Evolutionary conservation across 345 rosid genomes (phyloP), one percentile per base, ranked within the genome.

Genomic region (Brassica cretica): DNA sequence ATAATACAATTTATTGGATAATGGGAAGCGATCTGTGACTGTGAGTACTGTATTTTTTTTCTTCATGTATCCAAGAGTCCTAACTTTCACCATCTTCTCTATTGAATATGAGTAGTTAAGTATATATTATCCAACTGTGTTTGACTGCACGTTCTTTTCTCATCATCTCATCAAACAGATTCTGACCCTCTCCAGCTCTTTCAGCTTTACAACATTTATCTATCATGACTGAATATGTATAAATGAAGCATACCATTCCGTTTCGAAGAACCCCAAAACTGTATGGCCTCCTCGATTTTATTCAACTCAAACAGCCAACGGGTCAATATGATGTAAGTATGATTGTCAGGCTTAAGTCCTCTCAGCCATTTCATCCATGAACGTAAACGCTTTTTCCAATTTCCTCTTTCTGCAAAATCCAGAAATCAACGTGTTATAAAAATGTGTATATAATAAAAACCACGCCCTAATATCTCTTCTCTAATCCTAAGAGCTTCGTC

Each of bases 121-220:
- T 49, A 27, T 27, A 27, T 27, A 27, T 27, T 27, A 27, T 27
- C 29, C 78, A 71, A 88, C 82, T 46, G 85, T 72, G 77, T 86
- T 88, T 67, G 85, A 87, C 84, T 82, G 80, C 77, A 85, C 19
- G 61, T 85, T 75, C 74, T 66, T 79, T 21, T 29, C 73, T 64
- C 21, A 86, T 68, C 84, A 90, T 73, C 81, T 89, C 88, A 66
- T 83, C 79, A 69, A 90, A 89, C 68, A 27, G 29, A 27, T 27
- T 27, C 29, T 27, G 87, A 72, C 84, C 91, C 68, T 86, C 94
- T 83, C 89, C 89, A 68, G 87, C 65, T 81, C 82, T 86, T 58
- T 84, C 84, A 70, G 88, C 93, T 80, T 86, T 88, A 81, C 96
- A 91, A 63, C 82, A 91, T 53, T 94, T 93, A 79, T 83, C 88